A percentile compares a stretch with the other conserved stretches of the same genome.
Conservation (phyloP, 495 filamentous ascomycete genomes). For the Trypethelium eluteriae region DNA sequence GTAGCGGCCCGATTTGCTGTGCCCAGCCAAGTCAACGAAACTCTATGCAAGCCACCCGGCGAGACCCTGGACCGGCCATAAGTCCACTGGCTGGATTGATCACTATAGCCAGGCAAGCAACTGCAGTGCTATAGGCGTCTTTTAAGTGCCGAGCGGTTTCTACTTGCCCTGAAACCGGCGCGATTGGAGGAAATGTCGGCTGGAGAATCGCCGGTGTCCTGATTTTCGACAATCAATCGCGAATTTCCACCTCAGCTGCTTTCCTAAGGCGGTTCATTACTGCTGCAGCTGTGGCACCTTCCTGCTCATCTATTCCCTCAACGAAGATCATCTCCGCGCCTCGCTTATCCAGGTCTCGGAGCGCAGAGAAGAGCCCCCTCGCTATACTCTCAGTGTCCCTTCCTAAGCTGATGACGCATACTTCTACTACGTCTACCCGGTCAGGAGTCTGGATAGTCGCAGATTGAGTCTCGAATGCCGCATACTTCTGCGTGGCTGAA, state of each 20-base stretch:
- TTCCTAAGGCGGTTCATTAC: conserved; percentile 95
- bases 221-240: not conserved
- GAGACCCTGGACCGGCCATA: not conserved
- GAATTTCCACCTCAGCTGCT: conserved; percentile 54
- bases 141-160: not conserved
- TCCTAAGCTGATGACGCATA: conserved; percentile 58
- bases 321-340: conserved; percentile 82
- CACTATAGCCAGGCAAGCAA: not conserved
- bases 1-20: not conserved
- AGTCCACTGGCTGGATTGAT: not conserved
- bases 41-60: not conserved
- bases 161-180: not conserved
- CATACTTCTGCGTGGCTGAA: not conserved
- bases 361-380: conserved; percentile 73
- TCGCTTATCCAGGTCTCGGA: conserved; percentile 74
- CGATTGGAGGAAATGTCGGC: not conserved
- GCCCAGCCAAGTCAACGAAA: not conserved
- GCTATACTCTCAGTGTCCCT: conserved; percentile 63
- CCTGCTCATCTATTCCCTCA: conserved; percentile 71
- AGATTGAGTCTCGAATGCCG: not conserved
- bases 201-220: not conserved
- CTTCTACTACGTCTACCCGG: conserved; percentile 14
- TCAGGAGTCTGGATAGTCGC: not conserved
- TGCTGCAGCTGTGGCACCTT: conserved; percentile 77
- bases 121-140: too few relatives aligned